Conservation (phyloP, 1,139 yeast genomes). For the Geotrichum bryndzae region DNA sequence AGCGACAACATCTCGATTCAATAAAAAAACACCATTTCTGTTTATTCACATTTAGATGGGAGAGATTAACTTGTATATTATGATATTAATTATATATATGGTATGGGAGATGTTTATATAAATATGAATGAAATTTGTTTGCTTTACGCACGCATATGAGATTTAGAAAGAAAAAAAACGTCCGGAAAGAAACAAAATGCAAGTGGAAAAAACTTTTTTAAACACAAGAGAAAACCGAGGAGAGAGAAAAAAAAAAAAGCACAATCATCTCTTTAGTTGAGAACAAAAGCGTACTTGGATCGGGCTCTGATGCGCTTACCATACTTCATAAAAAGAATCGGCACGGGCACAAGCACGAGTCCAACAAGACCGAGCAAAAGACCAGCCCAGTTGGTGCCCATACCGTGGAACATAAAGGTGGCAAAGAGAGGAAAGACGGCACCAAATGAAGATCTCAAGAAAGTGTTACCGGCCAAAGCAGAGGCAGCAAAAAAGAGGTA, state of each 20-base stretch:
- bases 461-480: constrained; percentile 83
- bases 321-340: constrained; percentile 60
- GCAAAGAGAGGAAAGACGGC: constrained; percentile 79
- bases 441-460: constrained; percentile 70
- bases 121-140: not conserved
- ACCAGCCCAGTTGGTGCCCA: constrained; percentile 83
- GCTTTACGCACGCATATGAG: not conserved
- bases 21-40: too few relatives aligned
- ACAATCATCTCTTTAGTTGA: not conserved
- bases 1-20: too few relatives aligned
- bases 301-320: constrained; percentile 57
- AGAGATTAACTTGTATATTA: too few relatives aligned
- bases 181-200: not conserved
- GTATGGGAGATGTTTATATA: not conserved
- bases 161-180: not conserved
- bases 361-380: constrained; percentile 69
- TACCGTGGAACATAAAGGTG: constrained; percentile 62
- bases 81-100: not conserved
- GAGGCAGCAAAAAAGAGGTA: constrained; percentile 80
- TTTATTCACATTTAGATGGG: too few relatives aligned
- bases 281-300: constrained; percentile 56
- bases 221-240: not conserved
- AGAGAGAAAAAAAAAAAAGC: too few relatives aligned
- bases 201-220: not conserved
- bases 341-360: constrained; percentile 60